Evolutionary conservation across 2,329 filamentous ascomycete species (phyloP).

Genomic region (Colletotrichum sp.): DNA sequence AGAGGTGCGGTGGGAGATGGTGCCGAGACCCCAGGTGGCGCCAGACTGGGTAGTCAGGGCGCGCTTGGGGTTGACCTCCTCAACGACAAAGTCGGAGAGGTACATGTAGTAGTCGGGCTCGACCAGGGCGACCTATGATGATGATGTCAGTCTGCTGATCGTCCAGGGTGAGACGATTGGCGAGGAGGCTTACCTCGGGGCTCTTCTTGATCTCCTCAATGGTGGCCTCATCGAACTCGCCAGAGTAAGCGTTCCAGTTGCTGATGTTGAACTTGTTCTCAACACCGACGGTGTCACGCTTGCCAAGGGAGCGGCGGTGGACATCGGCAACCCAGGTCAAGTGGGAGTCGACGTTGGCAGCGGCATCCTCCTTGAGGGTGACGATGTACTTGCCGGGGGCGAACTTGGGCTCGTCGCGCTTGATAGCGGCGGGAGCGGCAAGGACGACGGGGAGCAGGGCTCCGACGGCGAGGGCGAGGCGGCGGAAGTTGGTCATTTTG

Average conservation of each 20-base stretch:
- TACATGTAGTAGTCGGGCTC: conserved; percentile 34
- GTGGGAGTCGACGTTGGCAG: conserved; percentile 32
- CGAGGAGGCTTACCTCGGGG: conserved; percentile 42
- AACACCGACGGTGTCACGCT: conserved; percentile 28
- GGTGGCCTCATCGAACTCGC: conserved; percentile 44
- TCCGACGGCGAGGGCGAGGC: conserved; percentile 33
- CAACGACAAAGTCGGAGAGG: conserved; percentile 28
- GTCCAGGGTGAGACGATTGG: conserved; percentile 12
- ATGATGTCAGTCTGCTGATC: conserved; percentile 16
- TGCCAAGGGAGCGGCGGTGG: conserved; percentile 34
- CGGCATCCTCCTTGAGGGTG: conserved; percentile 45
- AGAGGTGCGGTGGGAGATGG: conserved; percentile 45
- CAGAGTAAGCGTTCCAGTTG: conserved; percentile 48
- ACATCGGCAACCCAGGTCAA: conserved; percentile 30
- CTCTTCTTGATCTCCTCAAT: conserved; percentile 43
- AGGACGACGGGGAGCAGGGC: conserved; percentile 35
- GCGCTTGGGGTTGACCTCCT: conserved; percentile 2
- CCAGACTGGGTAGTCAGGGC: conserved; percentile 35
- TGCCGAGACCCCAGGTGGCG: conserved; percentile 49
- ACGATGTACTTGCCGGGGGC: conserved; percentile 49
- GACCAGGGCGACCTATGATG: conserved; percentile 37
- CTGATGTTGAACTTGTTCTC: conserved; percentile 27
- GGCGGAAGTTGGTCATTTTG: conserved; percentile 33
- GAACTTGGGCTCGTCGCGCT: conserved; percentile 33
- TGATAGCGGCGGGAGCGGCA: conserved; percentile 28